A percentile compares a stretch with the other conserved stretches of the same genome.
These are phyloP conservation scores for Chloroidium sp. DNA, from an alignment of 163 green algal species.

Conservation along the genomic window DNA sequence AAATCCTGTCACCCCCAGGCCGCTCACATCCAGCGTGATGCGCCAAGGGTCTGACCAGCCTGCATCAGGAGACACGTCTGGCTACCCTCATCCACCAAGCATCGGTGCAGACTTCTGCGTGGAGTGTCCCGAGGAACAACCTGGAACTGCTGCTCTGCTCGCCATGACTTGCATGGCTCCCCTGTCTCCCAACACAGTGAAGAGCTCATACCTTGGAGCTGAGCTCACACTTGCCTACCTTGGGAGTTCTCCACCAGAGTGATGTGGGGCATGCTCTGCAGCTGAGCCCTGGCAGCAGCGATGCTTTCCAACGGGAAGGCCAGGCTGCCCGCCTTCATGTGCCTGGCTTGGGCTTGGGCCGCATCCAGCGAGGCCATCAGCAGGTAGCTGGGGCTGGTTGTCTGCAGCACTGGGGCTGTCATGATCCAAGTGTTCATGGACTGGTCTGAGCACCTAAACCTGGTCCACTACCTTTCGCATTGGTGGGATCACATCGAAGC, in stretches of 20 bases:
- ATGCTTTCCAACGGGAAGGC: conserved; percentile 28
- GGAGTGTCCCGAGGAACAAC: background rate
- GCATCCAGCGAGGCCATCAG: conserved; percentile 83
- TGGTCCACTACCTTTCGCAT: no score
- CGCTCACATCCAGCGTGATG: conserved; percentile 52
- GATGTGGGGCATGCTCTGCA: conserved; percentile 13
- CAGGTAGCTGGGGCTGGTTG: conserved; percentile 82
- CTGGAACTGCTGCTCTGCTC: no score
- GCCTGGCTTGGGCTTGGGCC: conserved; percentile 36
- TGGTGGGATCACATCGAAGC: no score
- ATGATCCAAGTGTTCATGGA: background rate
- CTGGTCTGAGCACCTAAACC: no score
- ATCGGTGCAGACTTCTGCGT: background rate
- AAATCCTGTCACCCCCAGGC: conserved; percentile 45
- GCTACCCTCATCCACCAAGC: background rate
- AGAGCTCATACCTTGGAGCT: no score
- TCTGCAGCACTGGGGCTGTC: conserved; percentile 40
- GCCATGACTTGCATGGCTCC: no score
- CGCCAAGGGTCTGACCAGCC: conserved; percentile 47
- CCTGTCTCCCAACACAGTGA: no score
- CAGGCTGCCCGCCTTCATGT: conserved; percentile 12
- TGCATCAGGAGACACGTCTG: background rate
- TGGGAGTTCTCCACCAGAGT: conserved; percentile 7
- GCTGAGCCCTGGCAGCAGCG: conserved; percentile 7
- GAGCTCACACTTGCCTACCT: no score